A percentile compares a stretch with the other conserved stretches of the same genome.
Conservation (phyloP, 2,329 filamentous ascomycete genomes). For the Aspergillus pseudonomiae region DNA sequence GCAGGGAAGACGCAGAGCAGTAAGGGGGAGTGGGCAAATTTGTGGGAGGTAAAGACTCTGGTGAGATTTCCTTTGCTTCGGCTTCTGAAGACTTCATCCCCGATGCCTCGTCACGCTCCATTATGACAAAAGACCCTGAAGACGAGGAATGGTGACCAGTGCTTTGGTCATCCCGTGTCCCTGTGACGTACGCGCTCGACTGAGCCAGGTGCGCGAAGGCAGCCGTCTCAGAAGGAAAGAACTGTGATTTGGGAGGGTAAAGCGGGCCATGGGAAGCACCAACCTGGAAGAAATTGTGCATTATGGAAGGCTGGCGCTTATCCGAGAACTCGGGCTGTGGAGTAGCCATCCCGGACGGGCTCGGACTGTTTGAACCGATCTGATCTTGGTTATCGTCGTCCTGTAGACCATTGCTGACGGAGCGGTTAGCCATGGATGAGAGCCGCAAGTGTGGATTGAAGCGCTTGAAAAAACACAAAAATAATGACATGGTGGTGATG, state of each 20-base stretch:
- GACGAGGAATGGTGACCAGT: slow-evolving; percentile 35
- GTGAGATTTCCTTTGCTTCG: slow-evolving; percentile 28
- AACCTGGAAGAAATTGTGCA: slow-evolving; percentile 99
- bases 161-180: slow-evolving; percentile 28
- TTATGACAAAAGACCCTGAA: slow-evolving; percentile 46
- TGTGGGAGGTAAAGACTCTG: slow-evolving; percentile 37
- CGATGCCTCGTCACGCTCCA: slow-evolving; percentile 41
- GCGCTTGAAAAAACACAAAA: slow-evolving; percentile 12
- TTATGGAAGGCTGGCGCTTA: slow-evolving; percentile 92
- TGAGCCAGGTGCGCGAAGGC: slow-evolving; percentile 27
- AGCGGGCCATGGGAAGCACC: slow-evolving; percentile 77
- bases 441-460: neutral
- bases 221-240: slow-evolving; percentile 38
- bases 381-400: slow-evolving; percentile 49
- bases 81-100: slow-evolving; percentile 32
- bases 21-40: slow-evolving; percentile 49
- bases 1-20: slow-evolving; percentile 46
- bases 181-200: slow-evolving; percentile 28
- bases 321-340: slow-evolving; percentile 92
- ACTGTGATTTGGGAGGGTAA: slow-evolving; percentile 46
- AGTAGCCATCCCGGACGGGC: slow-evolving; percentile 87
- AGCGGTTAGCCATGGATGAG: slow-evolving; percentile 30
- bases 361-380: slow-evolving; percentile 74
- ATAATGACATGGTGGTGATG: slow-evolving; percentile 11
- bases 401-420: slow-evolving; percentile 32